Conservation (phyloP, 768 basidiomycete genomes). For the Tephrocybe sp. region DNA sequence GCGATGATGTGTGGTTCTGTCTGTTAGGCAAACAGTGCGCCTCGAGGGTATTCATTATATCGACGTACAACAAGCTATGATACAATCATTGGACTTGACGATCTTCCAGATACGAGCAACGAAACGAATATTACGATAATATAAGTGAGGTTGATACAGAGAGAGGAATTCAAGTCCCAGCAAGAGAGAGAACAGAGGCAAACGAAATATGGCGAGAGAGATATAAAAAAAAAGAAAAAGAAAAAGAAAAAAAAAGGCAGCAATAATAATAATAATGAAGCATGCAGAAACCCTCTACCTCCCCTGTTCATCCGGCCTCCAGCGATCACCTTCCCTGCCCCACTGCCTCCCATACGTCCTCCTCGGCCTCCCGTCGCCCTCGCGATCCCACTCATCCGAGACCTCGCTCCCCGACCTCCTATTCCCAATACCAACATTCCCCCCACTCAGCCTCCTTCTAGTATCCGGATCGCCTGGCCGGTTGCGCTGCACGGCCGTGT, state of each 20-base stretch:
- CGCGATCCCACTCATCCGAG: slow-evolving; percentile 44
- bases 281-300: not conserved
- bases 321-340: not conserved
- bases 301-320: slow-evolving; percentile 1
- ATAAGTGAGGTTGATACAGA: slow-evolving; percentile 1
- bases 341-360: slow-evolving; percentile 15
- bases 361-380: slow-evolving; percentile 43
- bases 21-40: no score
- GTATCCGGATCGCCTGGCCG: not conserved
- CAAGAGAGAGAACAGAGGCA: not conserved
- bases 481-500: no score
- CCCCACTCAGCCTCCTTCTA: not conserved
- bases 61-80: not conserved
- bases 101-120: slow-evolving; percentile 8
- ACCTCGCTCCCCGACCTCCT: slow-evolving; percentile 18
- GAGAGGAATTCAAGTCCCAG: no score
- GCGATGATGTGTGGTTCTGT: no score
- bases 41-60: not conserved
- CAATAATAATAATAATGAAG: slow-evolving; percentile 7
- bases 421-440: no score
- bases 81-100: not conserved
- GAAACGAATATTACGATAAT: slow-evolving; percentile 7
- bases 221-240: not conserved
- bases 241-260: not conserved
- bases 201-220: not conserved